A percentile compares a stretch with the other conserved stretches of the same genome.
Conservation (phyloP, 345 rosid genomes). For the Linum usitatissimum region DNA sequence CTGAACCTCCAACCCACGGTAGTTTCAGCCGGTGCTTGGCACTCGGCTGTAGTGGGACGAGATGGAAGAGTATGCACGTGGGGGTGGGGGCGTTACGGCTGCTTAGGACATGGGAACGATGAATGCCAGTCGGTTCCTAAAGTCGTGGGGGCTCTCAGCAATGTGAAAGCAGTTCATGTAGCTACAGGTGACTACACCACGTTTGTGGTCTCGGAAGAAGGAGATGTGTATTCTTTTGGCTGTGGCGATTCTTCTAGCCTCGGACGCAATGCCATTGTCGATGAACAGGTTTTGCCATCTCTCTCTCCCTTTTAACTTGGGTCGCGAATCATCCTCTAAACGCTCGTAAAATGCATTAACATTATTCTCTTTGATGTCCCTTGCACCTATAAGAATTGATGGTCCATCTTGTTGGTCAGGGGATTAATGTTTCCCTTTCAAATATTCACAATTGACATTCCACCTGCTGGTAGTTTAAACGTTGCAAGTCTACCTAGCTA, state of each 20-base stretch:
- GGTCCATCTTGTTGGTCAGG: not conserved
- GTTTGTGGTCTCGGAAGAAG: slow-evolving; percentile 77
- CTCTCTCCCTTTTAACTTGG: not conserved
- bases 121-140: slow-evolving; percentile 68
- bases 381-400: not conserved
- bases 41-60: slow-evolving; percentile 86
- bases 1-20: slow-evolving; percentile 76
- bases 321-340: no score
- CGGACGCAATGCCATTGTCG: slow-evolving; percentile 55
- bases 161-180: slow-evolving; percentile 73
- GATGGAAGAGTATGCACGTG: slow-evolving; percentile 94
- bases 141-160: slow-evolving; percentile 60
- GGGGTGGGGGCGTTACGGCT: slow-evolving; percentile 98
- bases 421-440: not conserved
- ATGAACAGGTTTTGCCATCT: slow-evolving; percentile 41
- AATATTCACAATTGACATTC: not conserved
- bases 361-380: not conserved
- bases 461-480: not conserved
- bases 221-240: slow-evolving; percentile 91
- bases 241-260: slow-evolving; percentile 90
- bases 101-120: slow-evolving; percentile 90
- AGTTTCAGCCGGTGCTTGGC: slow-evolving; percentile 96
- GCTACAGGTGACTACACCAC: slow-evolving; percentile 92
- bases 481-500: not conserved
- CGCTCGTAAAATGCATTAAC: no score